Evolutionary conservation across 2,329 filamentous ascomycete species (phyloP), one percentile per base, ranked within the genome.

Genomic region (Furcasterigmium furcatum): DNA sequence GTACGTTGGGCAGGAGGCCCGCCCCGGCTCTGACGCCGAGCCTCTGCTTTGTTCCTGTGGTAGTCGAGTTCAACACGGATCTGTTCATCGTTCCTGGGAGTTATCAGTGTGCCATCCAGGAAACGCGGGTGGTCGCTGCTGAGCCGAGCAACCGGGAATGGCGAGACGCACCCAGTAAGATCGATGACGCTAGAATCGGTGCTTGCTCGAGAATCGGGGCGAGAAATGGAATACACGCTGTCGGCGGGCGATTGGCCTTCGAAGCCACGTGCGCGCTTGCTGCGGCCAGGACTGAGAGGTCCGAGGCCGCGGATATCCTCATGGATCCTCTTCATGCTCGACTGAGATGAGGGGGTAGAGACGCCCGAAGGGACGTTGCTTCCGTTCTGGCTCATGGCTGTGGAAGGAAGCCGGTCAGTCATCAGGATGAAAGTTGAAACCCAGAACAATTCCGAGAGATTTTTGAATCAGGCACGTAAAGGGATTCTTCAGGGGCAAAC

Each of bases 161-260:
- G 8, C 19, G 16, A 10, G 16, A 47, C 58, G 41, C 45, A 58
- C 59, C 46, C 54, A 39, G 59, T 62, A 44, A 62, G 55, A 49
- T 62, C 59, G 38, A 62, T 55, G 18, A 59, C 32, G 34, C 34
- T 36, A 5, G 45, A 44, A 30, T 19, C 39, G 14, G 12, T 20
- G 29, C 40, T 42, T 22, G 13, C 19, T 10, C 18, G 29, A 22
- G 40, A 42, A 18, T 8, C 20, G 21, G 27, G 27, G 19, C 40
- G 40, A 27, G 12, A 30, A 12, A 3, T 13, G 14, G 34, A 36
- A 8, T 6, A 10, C n/a, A 19, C 18, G n/a, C n/a, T 9, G 16
- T 36, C 18, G 10, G 34, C n/a, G n/a, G 34, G 19, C 7, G n/a
- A 10, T 7, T 14, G 24, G 12, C 7, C 24, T 7, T 27, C 24